Conservation (phyloP, 108 stramenopile species). For the Fistulifera solaris region DNA sequence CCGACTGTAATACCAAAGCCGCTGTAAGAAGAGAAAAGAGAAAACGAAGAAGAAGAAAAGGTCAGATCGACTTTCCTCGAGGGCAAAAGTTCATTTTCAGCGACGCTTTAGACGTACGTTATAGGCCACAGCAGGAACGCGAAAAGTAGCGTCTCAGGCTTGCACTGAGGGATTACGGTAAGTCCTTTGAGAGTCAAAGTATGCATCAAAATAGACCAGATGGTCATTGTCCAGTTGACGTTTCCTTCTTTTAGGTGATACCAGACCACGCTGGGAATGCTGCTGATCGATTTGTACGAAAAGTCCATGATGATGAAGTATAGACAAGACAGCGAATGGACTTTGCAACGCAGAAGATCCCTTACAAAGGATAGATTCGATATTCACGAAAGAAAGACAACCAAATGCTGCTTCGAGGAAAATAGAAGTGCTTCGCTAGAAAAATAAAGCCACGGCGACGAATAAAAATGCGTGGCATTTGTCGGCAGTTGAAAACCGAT, state of each 20-base stretch:
- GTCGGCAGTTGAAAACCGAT: no score
- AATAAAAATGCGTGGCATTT: no score
- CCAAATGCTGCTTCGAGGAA: no score
- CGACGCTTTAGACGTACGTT: slow-evolving; percentile 41
- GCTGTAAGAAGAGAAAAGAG: slow-evolving; percentile 25
- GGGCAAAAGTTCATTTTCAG: no score
- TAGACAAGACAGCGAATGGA: neutral
- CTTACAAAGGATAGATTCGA: no score
- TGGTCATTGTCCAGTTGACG: slow-evolving; percentile 97
- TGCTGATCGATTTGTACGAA: slow-evolving; percentile 61
- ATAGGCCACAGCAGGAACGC: slow-evolving; percentile 96
- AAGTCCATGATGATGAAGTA: slow-evolving; percentile 46
- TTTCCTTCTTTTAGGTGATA: slow-evolving; percentile 87
- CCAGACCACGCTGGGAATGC: slow-evolving; percentile 56
- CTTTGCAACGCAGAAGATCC: no score
- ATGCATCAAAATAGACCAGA: slow-evolving; percentile 91
- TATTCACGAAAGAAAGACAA: no score
- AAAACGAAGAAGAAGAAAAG: slow-evolving; percentile 1
- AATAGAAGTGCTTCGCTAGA: no score
- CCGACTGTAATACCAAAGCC: slow-evolving; percentile 98
- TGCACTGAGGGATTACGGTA: slow-evolving; percentile 42
- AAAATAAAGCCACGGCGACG: no score
- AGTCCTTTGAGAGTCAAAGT: slow-evolving; percentile 73
- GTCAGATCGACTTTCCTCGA: no score
- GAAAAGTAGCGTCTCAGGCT: slow-evolving; percentile 82